These are phyloP conservation scores for Polytrichum formosum DNA, from an alignment of 225 moss, liverwort and hornwort species.

Conservation along the genomic window DNA sequence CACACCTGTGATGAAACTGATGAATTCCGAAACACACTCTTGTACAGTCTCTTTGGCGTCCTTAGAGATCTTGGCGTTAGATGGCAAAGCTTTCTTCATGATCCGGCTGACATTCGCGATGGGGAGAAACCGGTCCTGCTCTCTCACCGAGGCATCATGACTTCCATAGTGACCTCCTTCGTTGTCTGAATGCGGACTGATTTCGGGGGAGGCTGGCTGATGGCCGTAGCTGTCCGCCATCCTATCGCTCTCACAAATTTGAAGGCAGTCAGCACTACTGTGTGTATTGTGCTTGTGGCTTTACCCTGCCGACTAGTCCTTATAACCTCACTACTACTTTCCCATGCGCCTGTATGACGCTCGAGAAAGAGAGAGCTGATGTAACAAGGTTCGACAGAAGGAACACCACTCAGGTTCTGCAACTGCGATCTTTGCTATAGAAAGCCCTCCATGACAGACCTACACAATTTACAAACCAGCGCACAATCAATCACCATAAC, in stretches of 20 bases:
- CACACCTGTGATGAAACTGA: conserved; percentile 85
- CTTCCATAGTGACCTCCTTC: conserved; percentile 77
- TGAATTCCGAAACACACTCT: conserved; percentile 94
- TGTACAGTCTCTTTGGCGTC: conserved; percentile 96
- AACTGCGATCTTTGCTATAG: conserved; percentile 4
- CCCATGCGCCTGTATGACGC: background rate
- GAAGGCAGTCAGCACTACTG: background rate
- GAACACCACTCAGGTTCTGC: background rate
- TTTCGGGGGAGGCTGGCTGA: conserved; percentile 75
- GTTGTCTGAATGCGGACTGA: conserved; percentile 90
- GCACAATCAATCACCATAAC: background rate
- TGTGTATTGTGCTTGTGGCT: background rate
- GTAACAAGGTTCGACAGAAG: too few species aligned
- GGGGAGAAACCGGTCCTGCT: conserved; percentile 90
- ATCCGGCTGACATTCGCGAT: conserved; percentile 95
- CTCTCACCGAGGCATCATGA: conserved; percentile 79
- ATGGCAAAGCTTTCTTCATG: conserved; percentile 89
- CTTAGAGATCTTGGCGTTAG: conserved; percentile 90
- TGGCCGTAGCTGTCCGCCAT: conserved; percentile 89
- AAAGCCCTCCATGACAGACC: conserved; percentile 4
- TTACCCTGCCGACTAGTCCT: background rate
- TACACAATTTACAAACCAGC: background rate
- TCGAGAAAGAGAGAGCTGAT: background rate
- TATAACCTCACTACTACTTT: conserved; percentile 1
- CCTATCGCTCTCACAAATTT: conserved; percentile 3